These are phyloP conservation scores for Pilasporangium apinafurcum DNA, from an alignment of 352 stramenopile genomes.

Conservation along the genomic window DNA sequence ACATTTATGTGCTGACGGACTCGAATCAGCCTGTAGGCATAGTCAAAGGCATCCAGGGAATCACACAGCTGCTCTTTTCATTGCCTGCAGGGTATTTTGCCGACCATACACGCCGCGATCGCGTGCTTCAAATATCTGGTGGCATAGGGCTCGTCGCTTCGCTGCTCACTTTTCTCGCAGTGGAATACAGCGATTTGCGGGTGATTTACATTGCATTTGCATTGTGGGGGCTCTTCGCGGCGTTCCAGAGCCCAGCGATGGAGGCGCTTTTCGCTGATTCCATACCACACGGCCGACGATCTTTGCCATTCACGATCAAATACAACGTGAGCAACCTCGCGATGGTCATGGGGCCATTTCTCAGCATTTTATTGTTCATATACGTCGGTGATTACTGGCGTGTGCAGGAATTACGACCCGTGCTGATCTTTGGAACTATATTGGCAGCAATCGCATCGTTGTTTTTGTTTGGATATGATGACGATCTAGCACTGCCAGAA, in stretches of 20 bases:
- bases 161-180: constrained; percentile 48
- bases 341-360: constrained; percentile 43
- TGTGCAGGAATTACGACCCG: constrained; percentile 37
- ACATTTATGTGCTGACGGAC: constrained; percentile 65
- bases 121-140: constrained; percentile 54
- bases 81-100: constrained; percentile 60
- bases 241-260: constrained; percentile 61
- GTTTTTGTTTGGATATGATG: constrained; percentile 57
- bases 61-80: constrained; percentile 70
- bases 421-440: constrained; percentile 54
- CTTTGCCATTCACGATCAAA: constrained; percentile 78
- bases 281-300: constrained; percentile 56
- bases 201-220: constrained; percentile 59
- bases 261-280: constrained; percentile 74
- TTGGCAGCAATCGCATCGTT: constrained; percentile 37
- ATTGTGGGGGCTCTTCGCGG: constrained; percentile 61
- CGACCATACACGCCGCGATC: constrained; percentile 63
- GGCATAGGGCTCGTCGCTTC: constrained; percentile 36
- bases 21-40: constrained; percentile 77
- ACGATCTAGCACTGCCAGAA: constrained; percentile 38
- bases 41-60: constrained; percentile 78
- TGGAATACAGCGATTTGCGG: constrained; percentile 33
- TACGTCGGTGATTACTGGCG: constrained; percentile 64
- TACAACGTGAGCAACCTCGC: constrained; percentile 73
- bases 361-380: constrained; percentile 56